A percentile compares a stretch with the other conserved stretches of the same genome.
Conservation (phyloP, 2,329 filamentous ascomycete genomes). For the Aspergillus udagawae region DNA sequence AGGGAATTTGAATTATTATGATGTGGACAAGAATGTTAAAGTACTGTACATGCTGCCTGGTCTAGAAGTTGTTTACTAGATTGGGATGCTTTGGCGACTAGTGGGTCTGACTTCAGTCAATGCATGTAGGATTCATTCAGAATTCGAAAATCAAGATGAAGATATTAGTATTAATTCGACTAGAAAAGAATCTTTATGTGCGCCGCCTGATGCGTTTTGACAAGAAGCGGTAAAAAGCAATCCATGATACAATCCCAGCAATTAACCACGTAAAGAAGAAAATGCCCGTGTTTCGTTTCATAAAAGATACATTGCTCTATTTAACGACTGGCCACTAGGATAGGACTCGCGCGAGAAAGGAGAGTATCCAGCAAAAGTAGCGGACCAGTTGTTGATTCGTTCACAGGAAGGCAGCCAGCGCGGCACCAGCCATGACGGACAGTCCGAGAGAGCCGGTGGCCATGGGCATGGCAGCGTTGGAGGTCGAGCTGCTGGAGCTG, state of each 20-base stretch:
- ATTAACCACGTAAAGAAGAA: background rate
- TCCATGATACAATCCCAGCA: background rate
- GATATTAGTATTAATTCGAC: background rate
- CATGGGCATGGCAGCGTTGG: conserved; percentile 30
- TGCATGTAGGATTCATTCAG: too few species aligned
- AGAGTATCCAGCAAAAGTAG: background rate
- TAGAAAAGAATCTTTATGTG: background rate
- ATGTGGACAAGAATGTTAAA: too few species aligned
- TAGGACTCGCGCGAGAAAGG: background rate
- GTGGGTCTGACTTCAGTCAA: too few species aligned
- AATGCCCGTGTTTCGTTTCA: background rate
- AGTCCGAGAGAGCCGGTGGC: conserved; percentile 35
- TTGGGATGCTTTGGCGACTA: too few species aligned
- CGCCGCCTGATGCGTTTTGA: background rate
- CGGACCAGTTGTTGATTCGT: background rate
- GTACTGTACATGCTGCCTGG: too few species aligned
- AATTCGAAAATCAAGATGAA: background rate
- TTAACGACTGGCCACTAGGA: background rate
- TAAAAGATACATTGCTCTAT: background rate
- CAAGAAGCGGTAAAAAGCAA: background rate
- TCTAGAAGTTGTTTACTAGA: too few species aligned
- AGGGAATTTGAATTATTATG: too few species aligned
- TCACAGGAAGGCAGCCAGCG: conserved; percentile 43
- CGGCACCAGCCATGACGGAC: conserved; percentile 39
- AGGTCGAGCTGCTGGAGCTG: conserved; percentile 19